These are phyloP conservation scores for Xylaria sp. DNA, from an alignment of 2,329 filamentous ascomycete species.

Conservation along the genomic window DNA sequence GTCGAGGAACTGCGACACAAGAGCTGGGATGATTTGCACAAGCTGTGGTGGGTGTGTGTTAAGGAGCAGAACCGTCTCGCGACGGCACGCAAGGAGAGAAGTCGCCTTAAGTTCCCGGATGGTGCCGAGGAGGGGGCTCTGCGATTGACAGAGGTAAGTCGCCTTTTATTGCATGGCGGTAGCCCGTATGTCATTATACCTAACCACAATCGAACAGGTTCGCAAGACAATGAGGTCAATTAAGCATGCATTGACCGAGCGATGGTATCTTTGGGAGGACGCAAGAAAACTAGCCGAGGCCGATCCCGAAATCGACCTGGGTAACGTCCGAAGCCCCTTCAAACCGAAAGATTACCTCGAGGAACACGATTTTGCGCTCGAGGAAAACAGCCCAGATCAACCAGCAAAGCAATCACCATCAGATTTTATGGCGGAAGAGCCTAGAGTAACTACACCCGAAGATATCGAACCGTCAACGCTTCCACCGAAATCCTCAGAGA, in stretches of 20 bases:
- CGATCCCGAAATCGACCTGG: conserved; percentile 75
- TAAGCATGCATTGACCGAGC: conserved; percentile 85
- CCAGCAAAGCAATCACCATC: conserved; percentile 27
- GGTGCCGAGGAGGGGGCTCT: conserved; percentile 46
- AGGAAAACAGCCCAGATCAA: conserved; percentile 39
- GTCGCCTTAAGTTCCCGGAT: conserved; percentile 75
- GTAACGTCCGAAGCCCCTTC: conserved; percentile 61
- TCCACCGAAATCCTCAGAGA: conserved; percentile 32
- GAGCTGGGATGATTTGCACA: conserved; percentile 93
- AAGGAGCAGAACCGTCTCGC: conserved; percentile 90
- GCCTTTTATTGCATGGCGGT: background rate
- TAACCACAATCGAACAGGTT: conserved; percentile 63
- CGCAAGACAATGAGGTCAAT: conserved; percentile 82
- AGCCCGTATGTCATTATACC: background rate
- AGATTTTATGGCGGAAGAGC: conserved; percentile 34
- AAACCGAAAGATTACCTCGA: conserved; percentile 55
- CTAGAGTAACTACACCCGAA: conserved; percentile 22
- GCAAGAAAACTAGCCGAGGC: conserved; percentile 72
- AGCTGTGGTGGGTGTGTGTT: conserved; percentile 92
- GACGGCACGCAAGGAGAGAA: conserved; percentile 78
- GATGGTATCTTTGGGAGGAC: conserved; percentile 89
- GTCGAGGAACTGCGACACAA: conserved; percentile 87
- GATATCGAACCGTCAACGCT: conserved; percentile 33
- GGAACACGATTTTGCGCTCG: conserved; percentile 45
- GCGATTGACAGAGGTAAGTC: conserved; percentile 72